phyloP scores from a whole-genome alignment of 371 early-diverging fungal species.

The Rhizopus stolonifer region DNA sequence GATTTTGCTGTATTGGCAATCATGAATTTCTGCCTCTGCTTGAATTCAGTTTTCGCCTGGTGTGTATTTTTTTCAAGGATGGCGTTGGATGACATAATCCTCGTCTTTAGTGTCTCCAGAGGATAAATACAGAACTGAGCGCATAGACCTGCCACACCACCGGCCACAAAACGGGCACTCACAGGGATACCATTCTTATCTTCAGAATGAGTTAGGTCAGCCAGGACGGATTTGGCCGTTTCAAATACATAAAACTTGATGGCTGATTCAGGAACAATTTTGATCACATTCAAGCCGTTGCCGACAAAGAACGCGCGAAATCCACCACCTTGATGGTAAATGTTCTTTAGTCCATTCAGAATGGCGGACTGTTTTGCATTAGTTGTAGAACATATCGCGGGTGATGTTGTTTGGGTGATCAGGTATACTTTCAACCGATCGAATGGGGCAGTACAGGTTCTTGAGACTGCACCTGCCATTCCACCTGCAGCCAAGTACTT shows the following conservation, averaged over 20 bases:
- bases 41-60: constrained; percentile 1
- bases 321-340: constrained; percentile 68
- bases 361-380: constrained; percentile 28
- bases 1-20: constrained; percentile 50
- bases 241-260: constrained; percentile 79
- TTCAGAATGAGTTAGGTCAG: constrained; percentile 43
- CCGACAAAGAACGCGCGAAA: constrained; percentile 75
- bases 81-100: constrained; percentile 62
- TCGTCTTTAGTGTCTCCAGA: constrained; percentile 76
- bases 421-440: constrained; percentile 82
- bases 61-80: constrained; percentile 3
- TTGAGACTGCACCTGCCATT: constrained; percentile 74
- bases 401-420: constrained; percentile 51
- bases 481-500: constrained; percentile 78
- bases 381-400: background rate
- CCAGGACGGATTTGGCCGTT: constrained; percentile 60
- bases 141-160: constrained; percentile 79
- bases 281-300: constrained; percentile 79
- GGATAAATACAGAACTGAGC: constrained; percentile 81
- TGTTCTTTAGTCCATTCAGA: constrained; percentile 32
- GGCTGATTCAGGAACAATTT: constrained; percentile 80
- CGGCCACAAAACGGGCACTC: constrained; percentile 71
- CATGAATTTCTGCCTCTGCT: constrained; percentile 19
- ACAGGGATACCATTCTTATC: constrained; percentile 61
- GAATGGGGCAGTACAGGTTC: constrained; percentile 82